Evolutionary conservation across 176 grass and related monocot genomes (phyloP), one percentile per base, ranked within the genome.

Genomic region (Hordeum marinum): DNA sequence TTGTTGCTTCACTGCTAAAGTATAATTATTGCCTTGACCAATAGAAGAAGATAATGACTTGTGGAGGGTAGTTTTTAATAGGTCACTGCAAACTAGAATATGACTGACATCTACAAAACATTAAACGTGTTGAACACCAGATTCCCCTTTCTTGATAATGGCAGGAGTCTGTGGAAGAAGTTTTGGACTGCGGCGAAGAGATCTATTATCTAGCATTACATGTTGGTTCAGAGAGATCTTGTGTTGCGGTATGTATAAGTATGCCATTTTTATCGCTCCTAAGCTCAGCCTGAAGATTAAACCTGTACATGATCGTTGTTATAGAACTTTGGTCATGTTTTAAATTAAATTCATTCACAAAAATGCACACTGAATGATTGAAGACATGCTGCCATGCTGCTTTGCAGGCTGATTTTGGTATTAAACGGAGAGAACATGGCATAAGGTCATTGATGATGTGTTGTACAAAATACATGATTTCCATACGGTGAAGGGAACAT

Each of bases 191-290:
- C 85, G 95, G 95, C 29, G 93, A 95, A 92, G 93, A 95, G 77
- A 98, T 82, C 29, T 98, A 93, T 84, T 98, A 94, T 93, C 89
- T 93, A 80, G 95, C 95, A 90, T 80, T 95, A 65, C 91, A 95
- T 87, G 87, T 98, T 79, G 89, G 76, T 72, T 93, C 85, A 27
- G 83, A 86, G 60, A 87, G 85, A 70, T 92, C 88, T 25, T 87
- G 59, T 79, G 67, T 87, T 48, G 82, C 95, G 93, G 96, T 98
- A 95, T 78, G 81, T 85, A 82, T 78, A 61, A 34, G 2, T 23
- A 13, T 0, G 12, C 82, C 20, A 57, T 39, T 79, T 65, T 83
- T 34, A 23, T 64, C 59, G 50, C n/a, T 65, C 21, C 12, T 75
- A 73, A n/a, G 36, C 81, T 60, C 25, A 5, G 11, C 32, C 57